Conservation (phyloP, 2,329 filamentous ascomycete genomes). For the Cladosporium halotolerans region DNA sequence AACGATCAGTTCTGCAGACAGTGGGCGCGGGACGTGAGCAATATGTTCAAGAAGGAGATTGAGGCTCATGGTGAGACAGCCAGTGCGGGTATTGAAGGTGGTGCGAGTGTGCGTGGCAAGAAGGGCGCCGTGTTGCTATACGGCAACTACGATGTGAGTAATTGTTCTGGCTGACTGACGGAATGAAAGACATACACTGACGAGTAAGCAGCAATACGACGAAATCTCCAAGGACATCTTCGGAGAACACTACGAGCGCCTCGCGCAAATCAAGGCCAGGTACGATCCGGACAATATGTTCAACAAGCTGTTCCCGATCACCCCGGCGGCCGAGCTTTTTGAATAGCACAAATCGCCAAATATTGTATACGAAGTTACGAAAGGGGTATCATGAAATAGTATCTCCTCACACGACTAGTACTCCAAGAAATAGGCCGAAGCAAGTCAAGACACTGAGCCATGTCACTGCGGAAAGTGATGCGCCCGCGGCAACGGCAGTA, state of each 20-base stretch:
- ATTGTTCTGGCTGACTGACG: neutral
- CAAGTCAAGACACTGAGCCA: neutral
- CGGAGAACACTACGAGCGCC: conserved; percentile 37
- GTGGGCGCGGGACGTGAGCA: conserved; percentile 24
- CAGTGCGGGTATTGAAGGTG: conserved; percentile 20
- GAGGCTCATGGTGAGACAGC: conserved; percentile 16
- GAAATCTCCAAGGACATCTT: conserved; percentile 35
- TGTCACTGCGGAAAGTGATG: neutral
- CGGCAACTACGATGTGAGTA: conserved; percentile 26
- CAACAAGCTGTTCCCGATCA: conserved; percentile 32
- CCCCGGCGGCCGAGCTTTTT: neutral
- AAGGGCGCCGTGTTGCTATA: conserved; percentile 26
- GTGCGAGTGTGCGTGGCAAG: conserved; percentile 19
- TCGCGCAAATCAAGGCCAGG: conserved; percentile 39
- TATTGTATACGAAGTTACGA: neutral
- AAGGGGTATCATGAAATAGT: neutral
- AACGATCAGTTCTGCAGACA: conserved; percentile 23
- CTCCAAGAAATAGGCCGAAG: neutral
- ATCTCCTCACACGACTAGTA: neutral
- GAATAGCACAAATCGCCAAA: neutral
- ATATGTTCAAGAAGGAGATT: conserved; percentile 23
- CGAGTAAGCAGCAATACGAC: conserved; percentile 21
- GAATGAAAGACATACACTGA: conserved; percentile 6
- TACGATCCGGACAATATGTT: conserved; percentile 46
- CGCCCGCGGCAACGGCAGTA: neutral